These are phyloP conservation scores for Ogataea pilisensis DNA, from an alignment of 805 yeast genomes.

Conservation along the genomic window DNA sequence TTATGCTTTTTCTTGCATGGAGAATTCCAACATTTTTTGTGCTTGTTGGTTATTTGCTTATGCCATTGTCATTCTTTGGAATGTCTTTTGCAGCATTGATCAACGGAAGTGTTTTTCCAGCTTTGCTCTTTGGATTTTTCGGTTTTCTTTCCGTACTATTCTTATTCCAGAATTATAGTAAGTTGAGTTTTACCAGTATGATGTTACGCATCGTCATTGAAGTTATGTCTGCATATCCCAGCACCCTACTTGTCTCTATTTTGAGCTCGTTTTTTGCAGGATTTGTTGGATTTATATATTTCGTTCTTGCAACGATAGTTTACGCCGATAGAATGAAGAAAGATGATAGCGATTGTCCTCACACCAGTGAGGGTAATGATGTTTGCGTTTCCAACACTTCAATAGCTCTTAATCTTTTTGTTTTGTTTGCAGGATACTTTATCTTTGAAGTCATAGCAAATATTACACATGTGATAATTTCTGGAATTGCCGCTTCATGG, in stretches of 20 bases:
- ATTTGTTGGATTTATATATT: constrained; percentile 59
- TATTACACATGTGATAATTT: constrained; percentile 72
- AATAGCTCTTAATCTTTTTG: constrained; percentile 42
- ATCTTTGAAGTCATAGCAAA: constrained; percentile 80
- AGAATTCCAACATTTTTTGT: constrained; percentile 27
- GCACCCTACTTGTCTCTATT: constrained; percentile 49
- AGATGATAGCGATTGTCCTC: constrained; percentile 53
- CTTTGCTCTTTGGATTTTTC: constrained; percentile 15
- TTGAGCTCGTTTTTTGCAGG: constrained; percentile 41
- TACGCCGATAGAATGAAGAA: constrained; percentile 19
- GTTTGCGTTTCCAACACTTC: constrained; percentile 29
- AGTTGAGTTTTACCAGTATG: constrained; percentile 27
- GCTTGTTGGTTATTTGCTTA: constrained; percentile 24
- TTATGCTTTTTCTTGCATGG: constrained; percentile 22
- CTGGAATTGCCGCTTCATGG: constrained; percentile 91
- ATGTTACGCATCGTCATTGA: constrained; percentile 50
- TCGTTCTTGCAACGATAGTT: constrained; percentile 60
- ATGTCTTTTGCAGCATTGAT: constrained; percentile 17
- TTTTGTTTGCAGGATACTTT: constrained; percentile 79
- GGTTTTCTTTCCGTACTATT: constrained; percentile 22
- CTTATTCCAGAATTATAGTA: constrained; percentile 22
- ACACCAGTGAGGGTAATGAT: constrained; percentile 25
- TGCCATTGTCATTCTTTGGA: constrained; percentile 26
- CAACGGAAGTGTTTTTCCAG: constrained; percentile 17
- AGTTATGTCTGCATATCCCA: constrained; percentile 70